A percentile compares a stretch with the other conserved stretches of the same genome.
Conservation (phyloP, 208 protist species). For the Endotrypanum monterogeii region DNA sequence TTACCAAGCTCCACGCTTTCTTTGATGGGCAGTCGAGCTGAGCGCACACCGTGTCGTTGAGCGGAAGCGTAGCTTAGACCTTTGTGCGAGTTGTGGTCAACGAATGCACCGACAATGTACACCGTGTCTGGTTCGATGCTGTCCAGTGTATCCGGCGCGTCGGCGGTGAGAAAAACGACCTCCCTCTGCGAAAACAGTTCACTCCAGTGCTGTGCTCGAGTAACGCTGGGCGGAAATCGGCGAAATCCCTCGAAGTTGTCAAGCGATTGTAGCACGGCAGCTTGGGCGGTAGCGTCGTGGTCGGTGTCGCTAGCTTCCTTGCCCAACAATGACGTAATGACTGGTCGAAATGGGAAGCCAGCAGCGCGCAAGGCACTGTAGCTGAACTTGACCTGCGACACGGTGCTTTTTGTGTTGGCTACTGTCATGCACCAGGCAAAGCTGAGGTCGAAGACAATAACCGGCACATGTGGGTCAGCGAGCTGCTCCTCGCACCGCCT, state of each 20-base stretch:
- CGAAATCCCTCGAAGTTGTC: conserved; percentile 71
- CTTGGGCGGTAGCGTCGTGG: conserved; percentile 38
- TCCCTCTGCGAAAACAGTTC: conserved; percentile 39
- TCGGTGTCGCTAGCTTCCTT: conserved; percentile 33
- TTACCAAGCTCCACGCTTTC: conserved; percentile 84
- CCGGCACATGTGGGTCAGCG: conserved; percentile 41
- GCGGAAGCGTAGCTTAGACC: conserved; percentile 64
- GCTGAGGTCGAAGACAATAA: conserved; percentile 86
- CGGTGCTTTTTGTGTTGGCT: conserved; percentile 76
- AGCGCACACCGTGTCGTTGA: conserved; percentile 60
- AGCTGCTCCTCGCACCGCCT: conserved; percentile 38
- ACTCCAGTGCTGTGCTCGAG: conserved; percentile 66
- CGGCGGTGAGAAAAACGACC: conserved; percentile 82
- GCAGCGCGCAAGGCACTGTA: conserved; percentile 76
- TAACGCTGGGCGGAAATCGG: conserved; percentile 47
- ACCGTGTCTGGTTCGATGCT: conserved; percentile 54
- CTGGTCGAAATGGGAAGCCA: conserved; percentile 73
- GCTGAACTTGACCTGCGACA: conserved; percentile 84
- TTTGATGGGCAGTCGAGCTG: conserved; percentile 76
- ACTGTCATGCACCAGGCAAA: conserved; percentile 88
- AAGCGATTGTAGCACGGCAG: conserved; percentile 38
- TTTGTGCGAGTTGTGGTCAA: conserved; percentile 89
- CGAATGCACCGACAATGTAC: conserved; percentile 90
- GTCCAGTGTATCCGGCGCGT: conserved; percentile 63
- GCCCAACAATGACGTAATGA: conserved; percentile 69